A percentile compares a stretch with the other conserved stretches of the same genome.
Conservation (phyloP, 1,139 yeast genomes). For the Candida sp. region DNA sequence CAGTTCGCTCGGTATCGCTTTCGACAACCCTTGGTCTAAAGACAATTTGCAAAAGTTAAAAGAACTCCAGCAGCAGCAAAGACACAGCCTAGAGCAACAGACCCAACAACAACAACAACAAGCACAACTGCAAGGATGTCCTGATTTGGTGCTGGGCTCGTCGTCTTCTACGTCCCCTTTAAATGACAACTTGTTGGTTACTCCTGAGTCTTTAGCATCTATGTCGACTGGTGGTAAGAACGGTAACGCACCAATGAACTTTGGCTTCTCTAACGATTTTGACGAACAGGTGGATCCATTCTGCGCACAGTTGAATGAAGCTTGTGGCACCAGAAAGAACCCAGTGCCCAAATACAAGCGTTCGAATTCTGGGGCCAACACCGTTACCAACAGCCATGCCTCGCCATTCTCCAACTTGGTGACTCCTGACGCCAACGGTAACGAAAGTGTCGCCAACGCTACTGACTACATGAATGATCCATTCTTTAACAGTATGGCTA, state of each 20-base stretch:
- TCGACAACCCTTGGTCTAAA: conserved; percentile 41
- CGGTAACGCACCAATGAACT: conserved; percentile 16
- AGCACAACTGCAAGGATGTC: conserved; percentile 21
- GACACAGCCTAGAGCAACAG: conserved; percentile 12
- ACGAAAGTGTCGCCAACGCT: conserved; percentile 1
- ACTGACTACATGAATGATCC: conserved; percentile 30
- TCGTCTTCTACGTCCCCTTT: conserved; percentile 45
- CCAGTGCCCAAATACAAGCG: conserved; percentile 64
- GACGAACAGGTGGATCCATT: conserved; percentile 61
- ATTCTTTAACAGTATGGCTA: conserved; percentile 19
- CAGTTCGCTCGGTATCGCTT: conserved; percentile 18
- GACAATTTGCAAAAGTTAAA: conserved; percentile 20
- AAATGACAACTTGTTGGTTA: conserved; percentile 41
- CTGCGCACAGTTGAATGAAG: conserved; percentile 75
- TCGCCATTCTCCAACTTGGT: conserved; percentile 24
- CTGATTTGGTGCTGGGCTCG: conserved; percentile 40
- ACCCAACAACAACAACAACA: conserved; percentile 4
- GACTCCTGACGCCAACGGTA: conserved; percentile 17
- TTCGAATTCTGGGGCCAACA: conserved; percentile 15
- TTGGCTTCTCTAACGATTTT: conserved; percentile 27
- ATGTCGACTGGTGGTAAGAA: conserved; percentile 17
- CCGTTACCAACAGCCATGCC: conserved; percentile 9
- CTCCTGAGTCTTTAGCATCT: conserved; percentile 30
- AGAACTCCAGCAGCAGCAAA: conserved; percentile 12
- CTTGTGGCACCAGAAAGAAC: conserved; percentile 78